These are phyloP conservation scores for Cicer chorassanicum DNA, from an alignment of 306 rosid species.

Conservation along the genomic window DNA sequence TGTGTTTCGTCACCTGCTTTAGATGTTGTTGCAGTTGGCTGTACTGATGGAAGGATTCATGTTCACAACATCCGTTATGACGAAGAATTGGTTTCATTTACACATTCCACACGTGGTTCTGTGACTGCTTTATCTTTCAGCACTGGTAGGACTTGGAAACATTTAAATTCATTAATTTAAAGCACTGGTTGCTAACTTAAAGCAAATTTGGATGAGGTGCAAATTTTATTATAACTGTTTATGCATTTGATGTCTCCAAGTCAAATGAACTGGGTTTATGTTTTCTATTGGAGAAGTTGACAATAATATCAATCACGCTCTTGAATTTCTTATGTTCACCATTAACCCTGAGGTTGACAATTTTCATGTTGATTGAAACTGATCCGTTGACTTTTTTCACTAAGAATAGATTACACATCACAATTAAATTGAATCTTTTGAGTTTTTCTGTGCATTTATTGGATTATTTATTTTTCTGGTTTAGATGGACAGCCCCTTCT, in stretches of 20 bases:
- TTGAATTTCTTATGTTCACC: not conserved
- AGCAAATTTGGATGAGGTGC: not conserved
- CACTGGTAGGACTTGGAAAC: conserved; percentile 59
- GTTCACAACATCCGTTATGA: conserved; percentile 80
- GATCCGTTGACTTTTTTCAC: not conserved
- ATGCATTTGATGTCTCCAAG: not conserved
- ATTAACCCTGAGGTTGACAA: not conserved
- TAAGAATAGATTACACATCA: conserved; percentile 11
- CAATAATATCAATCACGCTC: not conserved
- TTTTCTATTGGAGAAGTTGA: conserved; percentile 8
- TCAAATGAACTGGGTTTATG: not conserved
- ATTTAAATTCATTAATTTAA: not conserved
- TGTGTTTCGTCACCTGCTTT: conserved; percentile 91
- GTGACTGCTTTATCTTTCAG: conserved; percentile 91
- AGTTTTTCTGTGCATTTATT: conserved; percentile 14
- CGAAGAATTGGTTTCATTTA: conserved; percentile 77
- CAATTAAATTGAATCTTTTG: conserved; percentile 2
- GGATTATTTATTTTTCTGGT: conserved; percentile 32
- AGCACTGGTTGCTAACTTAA: not conserved
- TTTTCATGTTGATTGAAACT: not conserved
- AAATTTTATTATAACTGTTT: not conserved
- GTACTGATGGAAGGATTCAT: conserved; percentile 84
- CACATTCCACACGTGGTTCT: conserved; percentile 90
- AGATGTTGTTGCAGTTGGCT: conserved; percentile 91
- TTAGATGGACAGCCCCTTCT: conserved; percentile 95